Base-by-base conservation (phyloP, 345 rosid genomes). In the Eucalyptus marginata region DNA sequence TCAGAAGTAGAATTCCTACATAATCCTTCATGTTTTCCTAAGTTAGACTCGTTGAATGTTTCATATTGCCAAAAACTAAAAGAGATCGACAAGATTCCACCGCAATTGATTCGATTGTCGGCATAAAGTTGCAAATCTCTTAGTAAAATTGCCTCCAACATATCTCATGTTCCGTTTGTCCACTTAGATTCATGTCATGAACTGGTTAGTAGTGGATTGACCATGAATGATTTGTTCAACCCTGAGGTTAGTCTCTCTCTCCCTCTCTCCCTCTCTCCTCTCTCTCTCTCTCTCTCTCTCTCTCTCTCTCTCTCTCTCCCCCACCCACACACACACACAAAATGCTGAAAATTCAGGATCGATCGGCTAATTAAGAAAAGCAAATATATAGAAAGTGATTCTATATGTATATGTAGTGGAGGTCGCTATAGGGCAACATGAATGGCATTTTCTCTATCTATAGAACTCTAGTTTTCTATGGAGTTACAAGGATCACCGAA, bases 11-110 rank as follows among this genome's bases (percentile, higher is more conserved):
- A 62, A 1, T 62, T 62, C 8, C 33, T 62, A 29, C 3, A 29
- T 0, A 62, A 13, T 58, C n/a, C 64, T 13, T 13, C 68, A 29
- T 62, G 68, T 62, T 62, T 62, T 62, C 68, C 33, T 7, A 1
- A 54, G 11, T 54, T 54, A 22, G 0, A 2, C 0, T 3, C 0
- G 0, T 27, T 62, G 8, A 0, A 4, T 3, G 17, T 13, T 29
- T 62, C 31, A 3, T 12, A 6, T 62, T 12, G 68, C 9, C 31
- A 27, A 3, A 6, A 62, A 62, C 33, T 62, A 27, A 27, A 27
- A 62, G 68, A 62, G 33, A 62, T 62, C 16, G 8, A 0, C 33
- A 11, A 13, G 16, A 62, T 27, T 62, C 68, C 68, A 62, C 8
- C 0, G 9, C 2, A 13, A 62, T 29, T 62, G 68, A 2, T 2